Evolutionary conservation across 2,329 filamentous ascomycete species (phyloP).

Genomic region (Beauveria medogensis): DNA sequence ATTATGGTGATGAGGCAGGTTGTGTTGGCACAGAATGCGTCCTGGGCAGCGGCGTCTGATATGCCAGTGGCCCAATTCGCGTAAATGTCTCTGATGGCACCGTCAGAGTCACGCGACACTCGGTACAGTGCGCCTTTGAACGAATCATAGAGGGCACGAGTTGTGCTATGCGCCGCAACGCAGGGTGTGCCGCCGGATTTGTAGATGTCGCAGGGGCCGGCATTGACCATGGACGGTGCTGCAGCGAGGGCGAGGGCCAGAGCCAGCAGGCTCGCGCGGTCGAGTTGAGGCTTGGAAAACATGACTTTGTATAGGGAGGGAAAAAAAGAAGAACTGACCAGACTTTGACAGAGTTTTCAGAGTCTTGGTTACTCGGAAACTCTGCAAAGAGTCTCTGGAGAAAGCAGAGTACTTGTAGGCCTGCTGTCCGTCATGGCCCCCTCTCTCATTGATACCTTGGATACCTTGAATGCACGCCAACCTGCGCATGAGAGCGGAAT

Average conservation of each 20-base stretch:
- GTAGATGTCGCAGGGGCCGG: constrained; percentile 55
- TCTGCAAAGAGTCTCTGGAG: background rate
- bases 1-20: constrained; percentile 57
- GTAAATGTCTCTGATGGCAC: constrained; percentile 36
- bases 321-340: background rate
- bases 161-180: constrained; percentile 54
- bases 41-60: constrained; percentile 52
- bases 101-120: constrained; percentile 43
- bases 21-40: constrained; percentile 51
- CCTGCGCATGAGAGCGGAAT: background rate
- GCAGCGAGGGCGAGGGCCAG: background rate
- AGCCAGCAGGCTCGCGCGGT: background rate
- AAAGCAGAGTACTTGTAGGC: background rate
- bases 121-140: constrained; percentile 50
- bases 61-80: constrained; percentile 51
- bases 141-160: constrained; percentile 49
- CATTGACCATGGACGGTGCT: constrained; percentile 30
- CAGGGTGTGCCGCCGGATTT: constrained; percentile 48
- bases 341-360: fast-evolving
- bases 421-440: background rate
- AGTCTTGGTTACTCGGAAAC: background rate
- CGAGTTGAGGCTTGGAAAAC: background rate
- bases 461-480: background rate
- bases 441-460: background rate
- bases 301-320: background rate